Conservation (phyloP, 1,139 yeast genomes). For the Zygosaccharomyces sapae region DNA sequence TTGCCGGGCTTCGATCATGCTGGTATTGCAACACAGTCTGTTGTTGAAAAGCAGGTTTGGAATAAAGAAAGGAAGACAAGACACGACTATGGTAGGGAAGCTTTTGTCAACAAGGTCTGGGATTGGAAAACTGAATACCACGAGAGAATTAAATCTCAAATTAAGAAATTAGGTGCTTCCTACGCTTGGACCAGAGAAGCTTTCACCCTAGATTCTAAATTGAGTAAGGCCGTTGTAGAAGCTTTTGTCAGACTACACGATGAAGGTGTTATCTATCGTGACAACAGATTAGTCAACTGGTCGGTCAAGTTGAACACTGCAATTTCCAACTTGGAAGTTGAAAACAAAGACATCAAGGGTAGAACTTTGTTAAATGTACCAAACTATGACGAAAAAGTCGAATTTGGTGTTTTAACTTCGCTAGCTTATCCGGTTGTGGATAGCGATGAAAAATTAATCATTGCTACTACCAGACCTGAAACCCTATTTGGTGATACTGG, state of each 20-base stretch:
- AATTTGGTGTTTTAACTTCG: conserved; percentile 92
- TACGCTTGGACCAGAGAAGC: conserved; percentile 95
- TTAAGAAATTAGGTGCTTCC: conserved; percentile 87
- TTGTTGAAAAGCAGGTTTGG: conserved; percentile 95
- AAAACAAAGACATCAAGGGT: conserved; percentile 81
- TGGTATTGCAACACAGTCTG: conserved; percentile 98
- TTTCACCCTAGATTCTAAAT: conserved; percentile 79
- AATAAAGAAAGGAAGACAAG: conserved; percentile 82
- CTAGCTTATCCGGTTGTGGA: conserved; percentile 86
- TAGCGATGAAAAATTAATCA: conserved; percentile 73
- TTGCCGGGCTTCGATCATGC: conserved; percentile 99
- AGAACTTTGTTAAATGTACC: conserved; percentile 81
- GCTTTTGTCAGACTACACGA: conserved; percentile 89
- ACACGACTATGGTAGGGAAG: conserved; percentile 93
- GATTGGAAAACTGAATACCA: conserved; percentile 98
- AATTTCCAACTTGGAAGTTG: conserved; percentile 92
- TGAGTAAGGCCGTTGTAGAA: conserved; percentile 78
- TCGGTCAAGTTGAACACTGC: conserved; percentile 93
- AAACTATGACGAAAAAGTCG: conserved; percentile 83
- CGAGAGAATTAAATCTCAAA: conserved; percentile 73
- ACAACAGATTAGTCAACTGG: conserved; percentile 93
- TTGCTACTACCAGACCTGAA: conserved; percentile 99
- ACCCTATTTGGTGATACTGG: conserved; percentile 97
- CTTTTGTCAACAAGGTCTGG: conserved; percentile 85
- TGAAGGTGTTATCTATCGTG: conserved; percentile 94